Base-by-base conservation (phyloP, 306 rosid genomes). In the Quercus agrifolia region DNA sequence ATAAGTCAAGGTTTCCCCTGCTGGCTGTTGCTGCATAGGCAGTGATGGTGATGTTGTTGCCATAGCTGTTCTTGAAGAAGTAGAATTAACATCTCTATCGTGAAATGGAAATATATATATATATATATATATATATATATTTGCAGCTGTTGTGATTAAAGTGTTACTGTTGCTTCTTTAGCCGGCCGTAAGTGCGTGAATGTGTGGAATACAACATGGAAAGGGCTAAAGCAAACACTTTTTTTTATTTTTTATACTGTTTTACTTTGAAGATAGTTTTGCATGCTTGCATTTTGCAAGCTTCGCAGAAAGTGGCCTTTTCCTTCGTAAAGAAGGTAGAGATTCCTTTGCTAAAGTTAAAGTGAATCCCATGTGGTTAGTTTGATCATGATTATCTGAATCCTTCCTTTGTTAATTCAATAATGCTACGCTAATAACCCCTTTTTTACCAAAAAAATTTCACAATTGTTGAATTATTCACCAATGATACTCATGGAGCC, bases 151-250 rank as follows among this genome's bases (percentile, higher is more conserved):
- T 20, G 27, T 31, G n/a, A n/a, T 11, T 18, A n/a, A 44, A 25
- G 21, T 57, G 2, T 7, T 10, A 49, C 54, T 35, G 54, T 54
- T 49, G 80, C 52, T 78, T 79, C 67, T 83, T 88, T 80, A 82
- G 57, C 69, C 14, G 14, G 66, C 74, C 59, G 55, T 57, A 76
- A 27, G 72, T 75, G 46, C 63, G 25, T 77, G 58, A 57, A 72
- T 57, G 80, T 71, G 88, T 91, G 89, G 90, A 63, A 81, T 72
- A 77, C 81, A 84, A 86, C 89, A 88, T 77, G 92, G 85, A 88
- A 88, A 85, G 86, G 72, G 62, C 3, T 75, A 81, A 82, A 85
- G 66, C 21, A 1, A 28, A 38, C 28, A 46, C 64, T 38, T 54
- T 71, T 70, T 17, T 11, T 25, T 18, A 21, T 1, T 41, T 56